Percentiles rank a stretch among this genome's conserved stretches.
Evolutionary conservation across 148 eudicot species (phyloP).

Genomic region (Nyssa sinensis): DNA sequence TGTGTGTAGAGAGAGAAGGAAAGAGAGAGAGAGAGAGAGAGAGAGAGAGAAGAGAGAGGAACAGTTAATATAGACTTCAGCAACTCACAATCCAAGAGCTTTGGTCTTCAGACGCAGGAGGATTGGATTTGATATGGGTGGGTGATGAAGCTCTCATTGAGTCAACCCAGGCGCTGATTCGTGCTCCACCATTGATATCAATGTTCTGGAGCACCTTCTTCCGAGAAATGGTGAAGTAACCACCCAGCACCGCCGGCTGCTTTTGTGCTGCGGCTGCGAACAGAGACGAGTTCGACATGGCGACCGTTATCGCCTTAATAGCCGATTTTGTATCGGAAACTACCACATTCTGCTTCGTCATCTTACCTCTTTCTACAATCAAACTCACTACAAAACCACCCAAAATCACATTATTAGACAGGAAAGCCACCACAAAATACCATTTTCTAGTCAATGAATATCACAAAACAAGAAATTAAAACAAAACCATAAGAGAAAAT

Average conservation of each 20-base stretch:
- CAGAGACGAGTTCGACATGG: slow-evolving; percentile 26
- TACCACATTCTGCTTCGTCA: slow-evolving; percentile 54
- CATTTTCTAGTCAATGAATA: background rate
- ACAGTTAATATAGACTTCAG: background rate
- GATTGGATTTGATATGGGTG: slow-evolving; percentile 49
- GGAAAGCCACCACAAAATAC: no score
- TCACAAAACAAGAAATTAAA: background rate
- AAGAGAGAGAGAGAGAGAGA: no score
- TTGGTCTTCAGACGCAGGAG: slow-evolving; percentile 31
- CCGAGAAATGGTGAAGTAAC: slow-evolving; percentile 40
- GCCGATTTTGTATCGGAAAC: slow-evolving; percentile 34
- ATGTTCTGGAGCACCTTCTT: slow-evolving; percentile 52
- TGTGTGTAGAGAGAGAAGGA: no score
- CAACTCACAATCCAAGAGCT: slow-evolving; percentile 43
- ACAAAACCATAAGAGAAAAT: slow-evolving; percentile 12
- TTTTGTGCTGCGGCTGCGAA: slow-evolving; percentile 36
- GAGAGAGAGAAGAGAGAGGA: background rate
- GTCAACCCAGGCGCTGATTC: slow-evolving; percentile 67
- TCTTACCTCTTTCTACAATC: slow-evolving; percentile 5
- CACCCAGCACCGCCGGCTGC: slow-evolving; percentile 47
- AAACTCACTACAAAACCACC: slow-evolving; percentile 12
- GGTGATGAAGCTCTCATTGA: slow-evolving; percentile 88
- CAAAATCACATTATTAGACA: background rate
- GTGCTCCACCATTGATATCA: slow-evolving; percentile 34
- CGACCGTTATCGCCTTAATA: slow-evolving; percentile 27